A percentile compares a stretch with the other conserved stretches of the same genome.
Evolutionary conservation across 2,329 filamentous ascomycete species (phyloP).

Genomic region (Davidsoniella virescens): DNA sequence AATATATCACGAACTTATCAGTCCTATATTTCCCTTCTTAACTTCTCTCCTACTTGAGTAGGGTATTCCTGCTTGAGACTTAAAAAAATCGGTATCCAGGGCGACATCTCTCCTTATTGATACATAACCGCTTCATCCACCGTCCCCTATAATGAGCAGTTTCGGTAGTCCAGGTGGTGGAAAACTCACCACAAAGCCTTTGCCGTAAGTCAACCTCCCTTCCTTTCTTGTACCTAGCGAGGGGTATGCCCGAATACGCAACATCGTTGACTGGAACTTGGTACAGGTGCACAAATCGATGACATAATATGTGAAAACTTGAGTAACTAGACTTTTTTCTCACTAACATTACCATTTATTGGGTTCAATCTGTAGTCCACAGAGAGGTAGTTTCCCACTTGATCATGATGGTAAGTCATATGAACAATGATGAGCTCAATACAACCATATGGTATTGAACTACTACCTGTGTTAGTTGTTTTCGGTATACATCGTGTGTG

Average conservation of each 20-base stretch:
- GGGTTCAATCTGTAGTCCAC: conserved; percentile 39
- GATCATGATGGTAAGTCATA: conserved; percentile 57
- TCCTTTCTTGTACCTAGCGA: too few species aligned
- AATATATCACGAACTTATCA: not conserved
- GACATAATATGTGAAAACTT: too few species aligned
- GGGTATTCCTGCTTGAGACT: not conserved
- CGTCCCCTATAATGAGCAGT: conserved; percentile 31
- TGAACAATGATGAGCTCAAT: too few species aligned
- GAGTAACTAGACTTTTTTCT: not conserved
- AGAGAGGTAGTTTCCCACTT: conserved; percentile 88
- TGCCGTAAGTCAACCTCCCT: conserved; percentile 37
- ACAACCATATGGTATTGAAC: too few species aligned
- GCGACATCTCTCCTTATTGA: not conserved
- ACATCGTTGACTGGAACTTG: too few species aligned
- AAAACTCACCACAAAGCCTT: conserved; percentile 48
- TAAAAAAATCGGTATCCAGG: not conserved
- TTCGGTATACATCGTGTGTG: too few species aligned
- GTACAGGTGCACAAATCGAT: too few species aligned
- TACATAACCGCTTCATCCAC: not conserved
- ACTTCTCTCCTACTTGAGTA: not conserved
- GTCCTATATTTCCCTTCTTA: not conserved
- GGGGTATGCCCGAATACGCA: too few species aligned
- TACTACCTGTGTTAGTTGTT: too few species aligned
- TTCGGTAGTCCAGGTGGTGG: conserved; percentile 56
- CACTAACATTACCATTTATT: not conserved